Evolutionary conservation across 2,329 filamentous ascomycete genomes (phyloP), one percentile per base, ranked within the genome.

Genomic region (Incumbomyces delicatus): DNA sequence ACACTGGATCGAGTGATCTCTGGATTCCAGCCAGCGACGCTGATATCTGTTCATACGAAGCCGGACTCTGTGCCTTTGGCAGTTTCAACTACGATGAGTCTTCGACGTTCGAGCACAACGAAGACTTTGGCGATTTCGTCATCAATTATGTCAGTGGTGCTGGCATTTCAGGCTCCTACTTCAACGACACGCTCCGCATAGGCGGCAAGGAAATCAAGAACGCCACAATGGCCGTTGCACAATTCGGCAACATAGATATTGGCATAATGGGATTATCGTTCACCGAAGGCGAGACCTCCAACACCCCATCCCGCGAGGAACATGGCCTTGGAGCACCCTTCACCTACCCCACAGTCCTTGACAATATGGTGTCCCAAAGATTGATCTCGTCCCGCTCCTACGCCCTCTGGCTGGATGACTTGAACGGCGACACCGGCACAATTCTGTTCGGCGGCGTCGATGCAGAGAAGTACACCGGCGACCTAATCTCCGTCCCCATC

Each of bases 371-470:
- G 17, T 61, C 74, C 20, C 74, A 85, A 56, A 76, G 58, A 13
- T 46, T 53, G 29, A 63, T 62, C 43, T 78, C 78, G 53, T 75
- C 78, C 45, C 61, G 76, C 8, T 57, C 55, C 37, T 58, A 58
- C 44, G 53, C 57, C 22, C 48, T 63, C 22, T 63, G 60, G 59
- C 43, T 69, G 45, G 70, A 74, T 54, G 68, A 74, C 58, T 59
- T 69, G 27, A 71, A 77, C 44, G 72, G 83, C 0, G 80, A 73
- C 50, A 80, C 74, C 1, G 86, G 86, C 31, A 82, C 70, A 55
- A 81, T 90, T 50, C 69, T 90, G 1, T 92, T 90, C 55, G 86
- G 86, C 33, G 86, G 84, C n/a, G 78, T 89, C 49, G 85, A 90
- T 60, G 85, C 78, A 0, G 76, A 74, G 49, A 89, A 89, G 60